Evolutionary conservation across 371 early-diverging fungal genomes (phyloP), one percentile per base, ranked within the genome.

Genomic region (Ordospora pajunii): DNA sequence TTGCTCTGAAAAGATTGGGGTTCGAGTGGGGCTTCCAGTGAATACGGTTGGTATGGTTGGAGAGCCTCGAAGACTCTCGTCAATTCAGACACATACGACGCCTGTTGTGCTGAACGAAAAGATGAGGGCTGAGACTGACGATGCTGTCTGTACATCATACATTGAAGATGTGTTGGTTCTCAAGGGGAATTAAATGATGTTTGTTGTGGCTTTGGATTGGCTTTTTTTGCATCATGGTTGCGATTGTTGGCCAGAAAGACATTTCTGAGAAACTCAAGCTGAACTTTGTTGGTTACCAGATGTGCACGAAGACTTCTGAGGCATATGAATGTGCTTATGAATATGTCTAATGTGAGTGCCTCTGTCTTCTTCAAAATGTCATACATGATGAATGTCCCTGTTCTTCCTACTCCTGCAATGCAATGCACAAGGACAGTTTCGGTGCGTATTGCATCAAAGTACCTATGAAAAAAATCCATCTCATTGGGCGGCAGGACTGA

Each of bases 1-100:
- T 70, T 93, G 95, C 10, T 86, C 94, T 70, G 90, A 94, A 32
- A 89, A 93, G 78, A 90, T 89, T 32, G 89, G 90, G 21, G 92
- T 95, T 32, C 91, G 95, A 77, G 97, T 98, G 22, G 99, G 99
- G 65, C 94, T 93, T 76, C 85, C 84, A 63, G 94, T 97, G 27
- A 97, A 97, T 84, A 91, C 91, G 1, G 96, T 97, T 32, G 99
- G 99, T 37, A 93, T 97, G 84, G 95, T 95, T 0, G 99, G 99
- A 45, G 88, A 92, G 67, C 97, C 97, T 68, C 95, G 94, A 87
- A 93, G 93, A 0, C 92, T 98, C 72, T 92, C 95, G 1, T 96
- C 96, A 22, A 94, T 94, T 89, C 96, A 97, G 83, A 93, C 95
- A 62, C 95, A 97, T 82, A 88, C 91, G 21, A 93, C 95, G 27